Evolutionary conservation across 1,139 yeast species (phyloP), one percentile per base, ranked within the genome.

Genomic region (Saccharomycopsis hybrid): DNA sequence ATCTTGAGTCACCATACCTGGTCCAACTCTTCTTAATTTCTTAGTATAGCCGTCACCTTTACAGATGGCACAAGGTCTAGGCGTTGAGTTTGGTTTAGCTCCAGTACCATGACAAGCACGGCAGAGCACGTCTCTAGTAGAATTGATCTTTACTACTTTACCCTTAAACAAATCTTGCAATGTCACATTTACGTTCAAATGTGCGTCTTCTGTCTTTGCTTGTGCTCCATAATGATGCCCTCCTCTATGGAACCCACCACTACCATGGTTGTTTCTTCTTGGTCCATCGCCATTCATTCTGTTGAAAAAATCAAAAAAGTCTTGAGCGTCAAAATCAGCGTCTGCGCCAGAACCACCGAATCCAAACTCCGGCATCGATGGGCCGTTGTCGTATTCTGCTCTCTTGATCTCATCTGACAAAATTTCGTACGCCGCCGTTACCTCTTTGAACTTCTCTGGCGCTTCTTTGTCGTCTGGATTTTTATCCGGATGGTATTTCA

Each of bases 401-500:
- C 97, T 85, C 76, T 89, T 90, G 64, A 88, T 86, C 29, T 84
- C 74, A 64, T 90, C 97, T 7, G 88, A 78, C 56, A 92, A 75
- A 35, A 88, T 74, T 69, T 92, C 97, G 66, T 92, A 92, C 4
- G 86, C 80, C 28, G 66, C 67, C 57, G 81, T 85, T 5, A 87
- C 72, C 3, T 70, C 74, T 50, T 68, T 68, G 63, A 76, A 59
- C 32, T 49, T 44, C 65, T 92, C 98, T n/a, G n/a, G n/a, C 52
- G 96, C 95, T 37, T 96, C 97, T 63, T 86, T 96, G 53, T 89
- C 85, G 53, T 89, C 85, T 52, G 84, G 83, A 64, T 84, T 83
- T 76, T 92, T 92, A 71, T 92, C 98, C 54, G 98, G 98, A 67
- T 92, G 98, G 71, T 81, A 85, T 65, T 86, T 89, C 63, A 92